Evolutionary conservation across 2,329 filamentous ascomycete genomes (phyloP).

Genomic region (Neocucurbitaria cava): DNA sequence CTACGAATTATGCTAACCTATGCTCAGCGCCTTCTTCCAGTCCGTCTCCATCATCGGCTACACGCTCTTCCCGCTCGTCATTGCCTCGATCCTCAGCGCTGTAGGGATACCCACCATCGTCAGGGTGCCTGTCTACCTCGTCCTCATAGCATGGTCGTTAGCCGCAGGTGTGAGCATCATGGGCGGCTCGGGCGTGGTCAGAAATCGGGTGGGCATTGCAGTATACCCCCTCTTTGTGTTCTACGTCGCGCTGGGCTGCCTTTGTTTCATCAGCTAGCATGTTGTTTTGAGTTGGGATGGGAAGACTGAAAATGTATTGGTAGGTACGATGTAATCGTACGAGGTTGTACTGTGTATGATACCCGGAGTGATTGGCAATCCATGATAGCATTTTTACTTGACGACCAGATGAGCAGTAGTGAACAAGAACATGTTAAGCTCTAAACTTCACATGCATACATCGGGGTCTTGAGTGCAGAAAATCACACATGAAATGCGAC

Average conservation of each 20-base stretch:
- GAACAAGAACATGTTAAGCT: not conserved
- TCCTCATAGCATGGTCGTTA: constrained; percentile 89
- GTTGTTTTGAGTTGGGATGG: not conserved
- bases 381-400: not conserved
- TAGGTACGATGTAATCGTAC: constrained; percentile 5
- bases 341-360: constrained; percentile 7
- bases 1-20: constrained; percentile 35
- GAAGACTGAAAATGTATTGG: too few relatives aligned
- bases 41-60: constrained; percentile 98
- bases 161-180: constrained; percentile 96
- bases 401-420: not conserved
- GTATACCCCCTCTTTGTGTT: constrained; percentile 96
- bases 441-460: not conserved
- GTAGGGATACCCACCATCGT: constrained; percentile 79
- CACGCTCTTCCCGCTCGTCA: constrained; percentile 94
- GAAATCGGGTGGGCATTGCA: constrained; percentile 90
- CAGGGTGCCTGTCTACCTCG: constrained; percentile 87
- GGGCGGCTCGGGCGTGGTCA: constrained; percentile 92
- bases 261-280: constrained; percentile 92
- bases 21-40: constrained; percentile 90
- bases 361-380: constrained; percentile 9
- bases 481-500: constrained; percentile 1
- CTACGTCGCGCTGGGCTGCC: constrained; percentile 88
- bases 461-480: not conserved
- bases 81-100: constrained; percentile 88